Base-by-base conservation (phyloP, 805 yeast species). In the Hanseniaspora valbyensis region DNA sequence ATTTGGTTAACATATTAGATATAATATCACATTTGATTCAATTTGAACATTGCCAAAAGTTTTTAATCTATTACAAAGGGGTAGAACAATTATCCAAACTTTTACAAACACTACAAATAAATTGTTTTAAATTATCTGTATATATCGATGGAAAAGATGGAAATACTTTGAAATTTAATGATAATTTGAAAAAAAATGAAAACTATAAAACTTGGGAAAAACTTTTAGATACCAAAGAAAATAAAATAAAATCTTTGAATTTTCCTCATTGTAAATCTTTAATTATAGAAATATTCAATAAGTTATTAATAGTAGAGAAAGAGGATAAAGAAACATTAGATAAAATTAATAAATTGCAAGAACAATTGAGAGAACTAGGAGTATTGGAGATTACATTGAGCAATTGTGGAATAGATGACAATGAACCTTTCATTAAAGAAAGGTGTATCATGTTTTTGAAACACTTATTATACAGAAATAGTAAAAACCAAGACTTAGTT, bases 381-480 rank as follows among this genome's bases (percentile, higher is more conserved):
- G 95, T 87, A 0, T 62, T 90, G 13, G 85, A 79, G 49, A 64
- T 85, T 18, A 71, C 89, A 0, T 67, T 90, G 22, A 82, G 89
- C 7, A 82, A 81, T 55, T 89, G 96, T 66, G 76, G 83, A 36
- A 79, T 92, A 46, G 97, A 90, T 62, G 81, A 80, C 41, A 78
- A 84, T 61, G 94, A 92, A 62, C 97, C 96, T 0, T 90, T 74
- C 53, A 81, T 84, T 52, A 82, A 86, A 56, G 98, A 90, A 60
- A 69, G 90, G 53, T 75, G 95, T 1, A 83, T 92, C 30, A 66
- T 90, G 6, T 86, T 96, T 59, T 61, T 92, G 26, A 76, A 81
- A 58, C 80, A 79, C 54, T 64, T 88, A 29, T 65, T 90, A 14
- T 74, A 76, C 22, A 70, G 74, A 9, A 92, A 92, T 58, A 59